These are phyloP conservation scores for Rutidosis leptorrhynchoides DNA, from an alignment of 129 eudicot species.

Conservation along the genomic window DNA sequence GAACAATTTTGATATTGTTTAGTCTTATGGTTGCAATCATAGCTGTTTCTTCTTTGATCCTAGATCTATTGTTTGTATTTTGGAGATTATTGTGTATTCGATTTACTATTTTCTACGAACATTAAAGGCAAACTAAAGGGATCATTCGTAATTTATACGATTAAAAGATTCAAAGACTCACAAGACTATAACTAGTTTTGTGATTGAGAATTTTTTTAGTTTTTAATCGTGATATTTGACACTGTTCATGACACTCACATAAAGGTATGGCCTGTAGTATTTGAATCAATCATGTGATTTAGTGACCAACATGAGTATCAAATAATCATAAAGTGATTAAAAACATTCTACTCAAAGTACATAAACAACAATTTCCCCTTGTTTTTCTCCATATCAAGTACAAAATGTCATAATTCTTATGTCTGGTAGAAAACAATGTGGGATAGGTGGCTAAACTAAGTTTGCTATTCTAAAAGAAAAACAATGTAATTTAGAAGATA, in stretches of 20 bases:
- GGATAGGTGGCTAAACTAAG: too few relatives aligned
- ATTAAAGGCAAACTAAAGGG: too few relatives aligned
- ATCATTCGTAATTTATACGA: too few relatives aligned
- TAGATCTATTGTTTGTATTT: too few relatives aligned
- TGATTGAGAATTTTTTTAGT: too few relatives aligned
- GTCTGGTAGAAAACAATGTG: too few relatives aligned
- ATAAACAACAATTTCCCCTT: background rate
- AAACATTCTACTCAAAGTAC: constrained; percentile 8
- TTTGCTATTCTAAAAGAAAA: background rate
- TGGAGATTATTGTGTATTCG: too few relatives aligned
- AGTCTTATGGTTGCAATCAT: too few relatives aligned
- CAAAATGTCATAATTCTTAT: background rate
- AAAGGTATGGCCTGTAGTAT: background rate
- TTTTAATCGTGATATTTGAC: background rate
- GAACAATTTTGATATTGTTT: too few relatives aligned
- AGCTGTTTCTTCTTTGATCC: too few relatives aligned
- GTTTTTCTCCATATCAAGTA: constrained; percentile 1
- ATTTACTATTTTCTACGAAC: too few relatives aligned
- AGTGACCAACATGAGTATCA: background rate
- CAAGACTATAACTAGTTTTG: background rate
- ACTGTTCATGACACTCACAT: background rate
- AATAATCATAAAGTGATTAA: background rate
- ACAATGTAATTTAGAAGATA: background rate
- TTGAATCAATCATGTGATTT: background rate
- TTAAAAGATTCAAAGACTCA: too few relatives aligned